phyloP scores from a whole-genome alignment of 2,329 filamentous ascomycete genomes.

The Xylariaceae sp. region DNA sequence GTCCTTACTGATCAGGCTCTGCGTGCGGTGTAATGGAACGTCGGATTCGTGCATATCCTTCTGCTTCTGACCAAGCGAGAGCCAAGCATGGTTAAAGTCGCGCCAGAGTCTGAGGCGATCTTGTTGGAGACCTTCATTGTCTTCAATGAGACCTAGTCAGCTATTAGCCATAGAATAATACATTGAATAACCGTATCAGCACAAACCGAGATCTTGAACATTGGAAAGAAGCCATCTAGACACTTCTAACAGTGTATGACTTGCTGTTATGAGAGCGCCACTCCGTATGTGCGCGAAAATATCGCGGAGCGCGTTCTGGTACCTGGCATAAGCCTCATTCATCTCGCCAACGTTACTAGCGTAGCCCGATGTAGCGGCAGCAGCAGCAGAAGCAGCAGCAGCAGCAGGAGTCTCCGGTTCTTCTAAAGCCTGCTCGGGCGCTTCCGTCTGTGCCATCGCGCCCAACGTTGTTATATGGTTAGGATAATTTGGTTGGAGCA shows the following conservation, averaged over 20 bases:
- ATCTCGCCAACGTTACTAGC: conserved; percentile 42
- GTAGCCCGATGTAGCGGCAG: no score
- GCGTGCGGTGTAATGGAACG: conserved; percentile 50
- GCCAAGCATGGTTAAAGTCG: conserved; percentile 91
- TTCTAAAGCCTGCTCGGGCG: conserved; percentile 46
- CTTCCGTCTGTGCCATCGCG: conserved; percentile 40
- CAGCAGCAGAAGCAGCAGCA: not conserved
- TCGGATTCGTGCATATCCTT: conserved; percentile 65
- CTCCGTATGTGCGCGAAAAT: conserved; percentile 67
- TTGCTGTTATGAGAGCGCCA: conserved; percentile 45
- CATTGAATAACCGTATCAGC: conserved; percentile 6
- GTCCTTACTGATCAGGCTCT: conserved; percentile 62
- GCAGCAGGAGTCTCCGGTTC: conserved; percentile 43
- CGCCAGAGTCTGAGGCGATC: conserved; percentile 84
- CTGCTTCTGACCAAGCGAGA: conserved; percentile 76
- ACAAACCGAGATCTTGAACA: conserved; percentile 51
- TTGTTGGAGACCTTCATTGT: conserved; percentile 69
- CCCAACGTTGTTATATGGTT: conserved; percentile 43
- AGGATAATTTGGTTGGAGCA: conserved; percentile 52
- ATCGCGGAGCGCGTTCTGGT: conserved; percentile 55
- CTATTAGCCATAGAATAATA: conserved; percentile 21
- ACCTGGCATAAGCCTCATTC: conserved; percentile 64
- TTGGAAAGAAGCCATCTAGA: conserved; percentile 54
- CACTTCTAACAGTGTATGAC: conserved; percentile 47
- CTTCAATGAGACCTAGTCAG: conserved; percentile 68